Evolutionary conservation across 371 early-diverging fungal genomes (phyloP), one percentile per base, ranked within the genome.

Genomic region (Coemansia sp.): DNA sequence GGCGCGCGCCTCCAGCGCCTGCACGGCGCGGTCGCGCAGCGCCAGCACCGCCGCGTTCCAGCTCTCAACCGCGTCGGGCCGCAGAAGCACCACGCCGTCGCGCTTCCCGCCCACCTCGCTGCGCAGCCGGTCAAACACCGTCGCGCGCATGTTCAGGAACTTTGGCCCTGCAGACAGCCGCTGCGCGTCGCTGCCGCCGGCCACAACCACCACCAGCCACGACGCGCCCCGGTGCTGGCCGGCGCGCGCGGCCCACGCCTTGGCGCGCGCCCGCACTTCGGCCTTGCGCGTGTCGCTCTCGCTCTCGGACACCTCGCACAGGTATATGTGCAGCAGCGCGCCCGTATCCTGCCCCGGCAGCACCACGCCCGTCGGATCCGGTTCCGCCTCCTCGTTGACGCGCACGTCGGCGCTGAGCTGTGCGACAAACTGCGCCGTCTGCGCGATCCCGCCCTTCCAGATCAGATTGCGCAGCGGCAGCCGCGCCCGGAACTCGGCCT

Each of bases 121-220:
- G 55, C 87, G 87, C 50, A 98, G 87, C 61, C 88, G 88, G 74
- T 98, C 98, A 52, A 84, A 86, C 2, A 95, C 86, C 1, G 91
- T 84, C 0, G 88, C 77, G 32, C 89, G 86, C 59, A 87, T 78
- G 24, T 78, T 82, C 50, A 92, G 75, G 64, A 89, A 90, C 64
- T 83, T 88, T 42, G 84, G 79, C 16, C 82, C 54, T 6, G 69
- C 44, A 8, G 60, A 53, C 51, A 62, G 56, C 6, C 64, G 57
- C 55, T 66, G 62, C 2, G 39, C 29, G 60, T 87, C 89, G n/a
- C 86, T 24, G 24, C 24, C 84, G 36, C 82, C 85, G 31, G 88
- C 83, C 7, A 95, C 83, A 75, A 94, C 90, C 5, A 95, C 90
- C 58, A 97, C 88, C 38, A 94, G 69, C 94, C 95, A 95, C 77